Base-by-base conservation (phyloP, 805 yeast species). In the Cyberlindnera petersonii region DNA sequence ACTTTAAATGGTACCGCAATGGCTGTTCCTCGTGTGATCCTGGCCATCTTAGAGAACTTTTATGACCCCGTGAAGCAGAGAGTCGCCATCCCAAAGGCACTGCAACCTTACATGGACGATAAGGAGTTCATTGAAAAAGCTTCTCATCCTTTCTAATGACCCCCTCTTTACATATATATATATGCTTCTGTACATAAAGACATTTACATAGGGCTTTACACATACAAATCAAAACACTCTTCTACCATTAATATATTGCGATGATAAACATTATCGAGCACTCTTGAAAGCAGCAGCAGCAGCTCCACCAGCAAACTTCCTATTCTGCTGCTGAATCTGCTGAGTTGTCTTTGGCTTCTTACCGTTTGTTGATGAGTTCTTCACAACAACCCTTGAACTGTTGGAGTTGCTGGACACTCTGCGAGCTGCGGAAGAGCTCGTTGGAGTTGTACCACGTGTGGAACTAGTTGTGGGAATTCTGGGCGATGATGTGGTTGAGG, bases 1-100 rank as follows among this genome's bases (percentile, higher is more conserved):
- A 93, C 98, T 0, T 68, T 93, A 32, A 93, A 93, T 50, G 98
- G 97, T 14, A 93, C 98, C 0, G 96, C 96, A 2, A 73, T 89
- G 74, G 98, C 98, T 1, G 82, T 91, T 13, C 98, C 98, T 2
- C 68, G 98, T 43, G 82, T 89, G 1, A 79, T 93, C 15, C 72
- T 89, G 16, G 96, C 98, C 1, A 71, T 93, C n/a, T 65, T 91
- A 5, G 98, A 93, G 63, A 93, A 84, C 58, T 74, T 73, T 50
- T 93, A 84, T 54, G 82, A 87, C 46, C 73, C 79, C 3, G 60
- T 49, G 4, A 69, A 74, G 0, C 63, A 77, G 11, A 59, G 70
- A 5, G 72, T 89, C 6, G 46, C 55, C 10, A 74, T 89, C 37
- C 97, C 97, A 5, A 61, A 74, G 31, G 84, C 76, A 1, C 66